A percentile compares a stretch with the other conserved stretches of the same genome.
These are phyloP conservation scores for Euphorbia celastroides DNA, from an alignment of 441 rosid genomes.

Conservation along the genomic window DNA sequence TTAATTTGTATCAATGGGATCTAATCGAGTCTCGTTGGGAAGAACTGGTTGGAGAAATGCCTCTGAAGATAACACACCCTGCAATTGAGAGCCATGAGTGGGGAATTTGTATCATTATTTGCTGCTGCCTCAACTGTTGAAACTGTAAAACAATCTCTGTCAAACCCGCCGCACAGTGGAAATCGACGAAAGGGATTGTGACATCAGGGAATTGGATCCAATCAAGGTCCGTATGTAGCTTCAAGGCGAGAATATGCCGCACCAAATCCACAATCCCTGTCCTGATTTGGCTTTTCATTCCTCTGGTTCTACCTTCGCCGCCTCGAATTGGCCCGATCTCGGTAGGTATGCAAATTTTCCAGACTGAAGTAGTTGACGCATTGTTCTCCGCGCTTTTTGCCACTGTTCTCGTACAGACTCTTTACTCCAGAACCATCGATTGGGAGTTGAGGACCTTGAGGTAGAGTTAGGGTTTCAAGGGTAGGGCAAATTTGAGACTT, in stretches of 20 bases:
- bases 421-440: too few relatives aligned
- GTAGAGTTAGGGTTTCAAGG: too few relatives aligned
- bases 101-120: too few relatives aligned
- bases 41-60: constrained; percentile 95
- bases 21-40: constrained; percentile 90
- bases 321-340: constrained; percentile 52
- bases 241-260: constrained; percentile 52
- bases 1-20: too few relatives aligned
- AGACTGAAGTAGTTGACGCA: constrained; percentile 48
- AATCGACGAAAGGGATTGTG: too few relatives aligned
- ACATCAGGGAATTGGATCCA: too few relatives aligned
- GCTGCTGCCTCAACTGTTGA: too few relatives aligned
- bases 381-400: constrained; percentile 73
- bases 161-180: too few relatives aligned
- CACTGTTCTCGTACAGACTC: constrained; percentile 70
- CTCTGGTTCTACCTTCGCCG: constrained; percentile 21
- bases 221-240: constrained; percentile 87
- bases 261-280: constrained; percentile 31
- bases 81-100: constrained; percentile 86
- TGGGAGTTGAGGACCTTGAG: too few relatives aligned
- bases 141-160: too few relatives aligned
- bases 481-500: too few relatives aligned
- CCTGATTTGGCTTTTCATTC: constrained; percentile 55
- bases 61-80: constrained; percentile 78
- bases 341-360: constrained; percentile 51